Conservation (phyloP, 2,329 filamentous ascomycete genomes). For the Colletotrichum falcatum region DNA sequence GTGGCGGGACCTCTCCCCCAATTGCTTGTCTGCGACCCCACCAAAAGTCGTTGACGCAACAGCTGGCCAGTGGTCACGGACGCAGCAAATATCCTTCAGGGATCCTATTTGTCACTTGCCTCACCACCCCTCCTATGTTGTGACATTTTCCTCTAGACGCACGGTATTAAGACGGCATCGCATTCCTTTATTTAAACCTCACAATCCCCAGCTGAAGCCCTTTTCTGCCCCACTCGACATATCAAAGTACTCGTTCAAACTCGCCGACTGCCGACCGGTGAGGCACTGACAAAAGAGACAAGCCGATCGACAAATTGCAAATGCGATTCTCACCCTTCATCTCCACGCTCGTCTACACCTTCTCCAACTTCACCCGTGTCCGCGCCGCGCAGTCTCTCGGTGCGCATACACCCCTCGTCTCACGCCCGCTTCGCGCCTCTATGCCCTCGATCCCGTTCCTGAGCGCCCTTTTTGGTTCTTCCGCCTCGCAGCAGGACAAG, state of each 20-base stretch:
- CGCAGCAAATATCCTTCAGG: constrained; percentile 10
- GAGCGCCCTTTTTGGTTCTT: constrained; percentile 78
- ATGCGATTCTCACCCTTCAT: constrained; percentile 66
- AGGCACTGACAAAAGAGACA: background rate
- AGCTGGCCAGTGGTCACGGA: constrained; percentile 13
- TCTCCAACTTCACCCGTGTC: constrained; percentile 59
- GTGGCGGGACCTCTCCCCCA: constrained; percentile 21
- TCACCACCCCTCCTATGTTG: constrained; percentile 17
- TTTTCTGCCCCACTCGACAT: background rate
- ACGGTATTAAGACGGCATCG: background rate
- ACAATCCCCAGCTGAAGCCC: background rate
- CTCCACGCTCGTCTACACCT: constrained; percentile 59
- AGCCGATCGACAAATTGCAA: background rate
- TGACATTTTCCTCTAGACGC: constrained; percentile 17
- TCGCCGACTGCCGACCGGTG: background rate
- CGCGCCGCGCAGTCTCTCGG: constrained; percentile 47
- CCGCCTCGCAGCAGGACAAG: constrained; percentile 64
- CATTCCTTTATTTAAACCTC: constrained; percentile 22
- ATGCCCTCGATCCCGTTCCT: constrained; percentile 86
- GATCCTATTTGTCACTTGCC: constrained; percentile 38
- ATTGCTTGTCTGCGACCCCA: background rate
- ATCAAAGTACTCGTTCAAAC: background rate
- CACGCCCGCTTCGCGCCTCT: constrained; percentile 58
- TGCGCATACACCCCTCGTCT: constrained; percentile 43
- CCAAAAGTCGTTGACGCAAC: constrained; percentile 40